Evolutionary conservation across 208 protist species (phyloP).

Genomic region (Endotrypanum monterogeii): DNA sequence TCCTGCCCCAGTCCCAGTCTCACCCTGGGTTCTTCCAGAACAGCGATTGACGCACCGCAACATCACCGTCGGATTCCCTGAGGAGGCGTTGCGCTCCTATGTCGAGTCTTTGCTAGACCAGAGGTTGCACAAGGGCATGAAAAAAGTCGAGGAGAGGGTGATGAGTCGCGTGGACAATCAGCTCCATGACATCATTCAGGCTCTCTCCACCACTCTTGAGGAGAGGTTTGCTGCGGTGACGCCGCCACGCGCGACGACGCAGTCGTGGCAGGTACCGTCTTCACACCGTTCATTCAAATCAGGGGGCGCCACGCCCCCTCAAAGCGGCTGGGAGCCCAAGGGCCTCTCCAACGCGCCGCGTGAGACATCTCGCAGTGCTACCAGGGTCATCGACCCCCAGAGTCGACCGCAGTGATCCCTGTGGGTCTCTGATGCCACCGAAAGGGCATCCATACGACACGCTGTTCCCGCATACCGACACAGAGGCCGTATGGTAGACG

Average conservation of each 20-base stretch:
- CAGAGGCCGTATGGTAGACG: neutral
- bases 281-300: neutral
- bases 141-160: conserved; percentile 57
- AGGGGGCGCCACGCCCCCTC: neutral
- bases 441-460: conserved; percentile 8
- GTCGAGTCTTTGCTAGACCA: conserved; percentile 66
- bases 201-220: conserved; percentile 57
- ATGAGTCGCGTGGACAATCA: conserved; percentile 71
- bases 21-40: neutral
- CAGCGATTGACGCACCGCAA: conserved; percentile 50
- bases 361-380: neutral
- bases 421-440: neutral
- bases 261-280: neutral
- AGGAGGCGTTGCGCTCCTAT: conserved; percentile 69
- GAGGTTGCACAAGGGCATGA: conserved; percentile 60
- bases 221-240: conserved; percentile 38
- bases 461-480: neutral
- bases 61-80: conserved; percentile 79
- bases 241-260: neutral
- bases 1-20: neutral
- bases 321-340: neutral
- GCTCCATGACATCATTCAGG: conserved; percentile 59
- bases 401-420: neutral
- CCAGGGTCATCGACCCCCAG: no score
- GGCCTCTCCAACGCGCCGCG: neutral